Evolutionary conservation across 2,329 filamentous ascomycete species (phyloP).

Genomic region (Metarhizium album): DNA sequence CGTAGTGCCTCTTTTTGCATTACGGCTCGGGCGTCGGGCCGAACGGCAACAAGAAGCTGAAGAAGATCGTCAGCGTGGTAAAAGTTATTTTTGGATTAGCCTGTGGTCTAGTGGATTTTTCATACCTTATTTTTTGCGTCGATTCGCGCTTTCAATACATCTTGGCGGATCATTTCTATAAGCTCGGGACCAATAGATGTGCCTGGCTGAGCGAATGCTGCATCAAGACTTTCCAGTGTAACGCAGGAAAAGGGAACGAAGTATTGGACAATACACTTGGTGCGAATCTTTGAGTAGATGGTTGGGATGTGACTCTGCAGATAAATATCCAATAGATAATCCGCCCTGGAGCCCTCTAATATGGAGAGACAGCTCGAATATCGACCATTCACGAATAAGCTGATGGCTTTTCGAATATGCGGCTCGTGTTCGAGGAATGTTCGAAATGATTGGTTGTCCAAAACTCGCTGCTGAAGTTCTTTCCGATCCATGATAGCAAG

Average conservation of each 20-base stretch:
- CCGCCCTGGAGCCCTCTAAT: conserved; percentile 67
- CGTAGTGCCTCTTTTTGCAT: conserved; percentile 62
- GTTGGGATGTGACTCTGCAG: conserved; percentile 61
- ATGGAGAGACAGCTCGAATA: conserved; percentile 78
- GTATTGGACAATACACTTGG: conserved; percentile 89
- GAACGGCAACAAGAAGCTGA: conserved; percentile 62
- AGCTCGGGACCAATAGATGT: conserved; percentile 64
- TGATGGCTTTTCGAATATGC: conserved; percentile 84
- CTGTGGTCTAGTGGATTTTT: not conserved
- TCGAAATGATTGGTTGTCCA: conserved; percentile 74
- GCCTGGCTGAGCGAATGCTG: conserved; percentile 58
- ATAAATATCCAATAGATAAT: conserved; percentile 87
- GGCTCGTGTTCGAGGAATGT: conserved; percentile 86
- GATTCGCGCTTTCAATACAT: conserved; percentile 65
- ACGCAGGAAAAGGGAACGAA: conserved; percentile 84
- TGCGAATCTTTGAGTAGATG: conserved; percentile 67
- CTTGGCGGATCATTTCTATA: conserved; percentile 62
- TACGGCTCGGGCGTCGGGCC: conserved; percentile 52
- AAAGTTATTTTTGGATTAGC: not conserved
- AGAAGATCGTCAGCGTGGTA: not conserved
- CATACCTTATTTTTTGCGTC: conserved; percentile 67
- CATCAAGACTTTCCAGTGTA: conserved; percentile 66
- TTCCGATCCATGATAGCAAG: conserved; percentile 79
- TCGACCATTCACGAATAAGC: conserved; percentile 79
- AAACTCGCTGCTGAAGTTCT: conserved; percentile 62